phyloP scores from a whole-genome alignment of 2,329 filamentous ascomycete genomes.

The Colletotrichum cordylinicola region DNA sequence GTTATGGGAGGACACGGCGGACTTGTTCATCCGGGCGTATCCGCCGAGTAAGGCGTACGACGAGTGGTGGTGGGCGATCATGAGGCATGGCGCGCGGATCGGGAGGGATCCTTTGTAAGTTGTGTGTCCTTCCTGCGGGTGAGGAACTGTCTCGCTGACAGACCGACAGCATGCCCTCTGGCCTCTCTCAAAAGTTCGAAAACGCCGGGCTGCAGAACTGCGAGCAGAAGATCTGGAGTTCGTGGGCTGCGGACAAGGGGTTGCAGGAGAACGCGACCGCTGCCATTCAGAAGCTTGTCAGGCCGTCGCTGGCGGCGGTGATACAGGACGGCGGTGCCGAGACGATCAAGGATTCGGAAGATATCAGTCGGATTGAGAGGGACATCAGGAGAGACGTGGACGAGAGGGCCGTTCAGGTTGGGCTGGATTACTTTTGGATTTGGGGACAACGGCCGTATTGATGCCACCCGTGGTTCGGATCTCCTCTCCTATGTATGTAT shows the following conservation, averaged over 20 bases:
- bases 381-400: neutral
- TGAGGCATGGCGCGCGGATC: neutral
- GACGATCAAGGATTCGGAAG: slow-evolving; percentile 4
- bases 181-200: neutral
- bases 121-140: neutral
- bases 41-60: slow-evolving; percentile 12
- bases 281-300: neutral
- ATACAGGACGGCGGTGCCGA: slow-evolving; percentile 1
- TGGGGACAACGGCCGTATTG: neutral
- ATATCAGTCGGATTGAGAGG: neutral
- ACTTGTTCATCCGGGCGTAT: neutral
- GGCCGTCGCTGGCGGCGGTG: neutral
- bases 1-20: slow-evolving; percentile 24
- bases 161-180: neutral
- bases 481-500: neutral
- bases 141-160: neutral
- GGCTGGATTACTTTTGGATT: neutral
- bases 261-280: neutral
- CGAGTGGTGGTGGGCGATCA: slow-evolving; percentile 12
- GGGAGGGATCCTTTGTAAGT: slow-evolving; percentile 5
- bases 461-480: neutral
- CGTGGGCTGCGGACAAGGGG: slow-evolving; percentile 6
- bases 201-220: neutral
- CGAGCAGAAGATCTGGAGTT: slow-evolving; percentile 4
- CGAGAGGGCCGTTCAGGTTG: neutral